Conservation (phyloP, 164 flowering plant genomes). For the Tetrastigma voinierianum region DNA sequence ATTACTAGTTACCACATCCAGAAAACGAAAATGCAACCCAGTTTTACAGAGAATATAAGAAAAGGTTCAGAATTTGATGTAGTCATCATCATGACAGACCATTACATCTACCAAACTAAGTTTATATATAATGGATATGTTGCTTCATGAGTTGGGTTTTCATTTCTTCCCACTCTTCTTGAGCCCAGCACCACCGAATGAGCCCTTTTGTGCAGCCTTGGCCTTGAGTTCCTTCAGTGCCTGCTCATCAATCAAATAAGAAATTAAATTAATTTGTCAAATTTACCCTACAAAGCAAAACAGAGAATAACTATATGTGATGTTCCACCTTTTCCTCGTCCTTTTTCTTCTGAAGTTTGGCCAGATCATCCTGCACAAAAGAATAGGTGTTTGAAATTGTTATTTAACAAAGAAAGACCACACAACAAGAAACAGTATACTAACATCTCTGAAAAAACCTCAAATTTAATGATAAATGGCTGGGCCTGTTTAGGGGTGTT, state of each 20-base stretch:
- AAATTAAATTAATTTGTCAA: not conserved
- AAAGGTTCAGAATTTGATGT: no score
- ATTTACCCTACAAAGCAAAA: not conserved
- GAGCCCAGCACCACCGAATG: conserved; percentile 83
- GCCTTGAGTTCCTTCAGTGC: conserved; percentile 85
- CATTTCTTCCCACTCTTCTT: conserved; percentile 97
- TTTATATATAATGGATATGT: no score
- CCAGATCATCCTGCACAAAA: conserved; percentile 59
- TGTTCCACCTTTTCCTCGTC: conserved; percentile 81
- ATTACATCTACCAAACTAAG: no score
- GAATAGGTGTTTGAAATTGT: not conserved
- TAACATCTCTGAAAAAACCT: no score
- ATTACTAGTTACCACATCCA: no score
- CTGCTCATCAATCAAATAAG: conserved; percentile 30
- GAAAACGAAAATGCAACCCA: no score
- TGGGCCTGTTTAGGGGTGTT: no score
- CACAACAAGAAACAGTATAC: no score
- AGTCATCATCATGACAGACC: no score
- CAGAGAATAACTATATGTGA: not conserved
- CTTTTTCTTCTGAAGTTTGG: conserved; percentile 80
- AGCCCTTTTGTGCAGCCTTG: conserved; percentile 83
- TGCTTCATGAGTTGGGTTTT: not conserved
- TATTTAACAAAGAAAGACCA: no score
- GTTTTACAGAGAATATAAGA: no score
- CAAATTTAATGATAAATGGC: no score